Base-by-base conservation (phyloP, 352 stramenopile genomes). In the Phytophthora boehmeriae region DNA sequence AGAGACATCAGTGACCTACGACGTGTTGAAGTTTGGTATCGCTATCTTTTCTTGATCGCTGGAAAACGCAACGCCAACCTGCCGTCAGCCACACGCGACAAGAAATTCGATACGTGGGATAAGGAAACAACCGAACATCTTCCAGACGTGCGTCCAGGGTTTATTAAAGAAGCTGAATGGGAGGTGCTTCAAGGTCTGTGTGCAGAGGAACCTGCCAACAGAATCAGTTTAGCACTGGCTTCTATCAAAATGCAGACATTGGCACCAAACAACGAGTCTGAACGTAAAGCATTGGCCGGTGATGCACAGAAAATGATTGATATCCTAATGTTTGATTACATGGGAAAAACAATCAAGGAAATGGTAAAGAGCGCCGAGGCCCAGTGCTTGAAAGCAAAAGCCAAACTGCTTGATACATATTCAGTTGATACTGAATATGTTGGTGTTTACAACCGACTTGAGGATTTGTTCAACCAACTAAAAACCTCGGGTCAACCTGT, bases 31-130 rank as follows among this genome's bases (percentile, higher is more conserved):
- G 9, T 71, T 71, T 20, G 56, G 63, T 0, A 58, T 71, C 20
- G 28, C 63, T 8, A 41, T 71, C 13, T 71, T 71, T 41, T 66
- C 36, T 9, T 66, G 19, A 35, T 71, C 9, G 39, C 64, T 14
- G 28, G 39, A 32, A 57, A 49, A 58, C 56, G 56, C 17, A 71
- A 71, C 25, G 65, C 56, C 13, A 65, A 71, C 19, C 50, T 71
- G 2, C 56, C 48, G 27, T 52, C 55, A 35, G 3, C 32, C 23
- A 63, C 30, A 27, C 56, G 56, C 5, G 63, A 66, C 49, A 61
- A 71, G 41, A 54, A 13, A 14, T 71, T 71, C 19, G 63, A 71
- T 38, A 58, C 43, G 10, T 71, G 63, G 63, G 59, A 62, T 22
- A 47, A 58, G 49, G 63, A 71, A 58, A 71, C 56, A 16, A 41